Percentiles rank a stretch among this genome's conserved stretches.
These are phyloP conservation scores for Escovopsis weberi DNA, from an alignment of 2,329 filamentous ascomycete species.

Conservation along the genomic window DNA sequence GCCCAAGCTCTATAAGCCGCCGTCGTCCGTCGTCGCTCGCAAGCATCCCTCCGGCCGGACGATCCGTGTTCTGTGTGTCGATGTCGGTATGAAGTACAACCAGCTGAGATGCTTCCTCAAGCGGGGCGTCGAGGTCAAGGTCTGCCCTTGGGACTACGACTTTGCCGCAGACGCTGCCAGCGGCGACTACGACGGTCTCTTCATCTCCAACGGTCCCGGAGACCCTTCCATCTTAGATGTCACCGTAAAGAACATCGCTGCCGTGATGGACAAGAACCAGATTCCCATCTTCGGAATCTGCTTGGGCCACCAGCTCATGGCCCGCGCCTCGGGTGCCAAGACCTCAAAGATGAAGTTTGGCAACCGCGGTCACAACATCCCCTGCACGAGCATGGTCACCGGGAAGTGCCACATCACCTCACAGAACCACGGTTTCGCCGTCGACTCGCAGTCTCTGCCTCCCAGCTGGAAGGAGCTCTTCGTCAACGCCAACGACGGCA, in stretches of 20 bases:
- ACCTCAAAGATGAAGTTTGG: constrained; percentile 98
- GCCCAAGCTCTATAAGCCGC: constrained; percentile 74
- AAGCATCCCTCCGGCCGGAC: constrained; percentile 79
- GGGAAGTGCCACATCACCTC: constrained; percentile 98
- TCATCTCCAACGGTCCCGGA: constrained; percentile 95
- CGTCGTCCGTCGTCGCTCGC: constrained; percentile 53
- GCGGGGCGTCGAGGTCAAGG: constrained; percentile 83
- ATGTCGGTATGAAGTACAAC: constrained; percentile 98
- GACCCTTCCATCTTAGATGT: constrained; percentile 74
- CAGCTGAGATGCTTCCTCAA: constrained; percentile 86
- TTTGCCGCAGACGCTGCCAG: constrained; percentile 55
- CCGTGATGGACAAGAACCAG: constrained; percentile 61
- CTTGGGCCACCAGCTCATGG: constrained; percentile 84
- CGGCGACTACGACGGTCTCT: constrained; percentile 86
- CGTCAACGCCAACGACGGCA: constrained; percentile 94
- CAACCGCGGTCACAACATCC: constrained; percentile 97
- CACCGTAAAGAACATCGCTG: constrained; percentile 67
- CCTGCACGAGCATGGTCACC: constrained; percentile 88
- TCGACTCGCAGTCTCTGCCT: constrained; percentile 64
- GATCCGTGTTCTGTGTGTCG: constrained; percentile 79
- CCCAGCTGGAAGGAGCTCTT: constrained; percentile 85
- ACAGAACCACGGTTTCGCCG: constrained; percentile 94
- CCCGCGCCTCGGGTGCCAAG: constrained; percentile 69
- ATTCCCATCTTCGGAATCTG: constrained; percentile 94
- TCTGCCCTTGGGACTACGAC: constrained; percentile 94